phyloP scores from a whole-genome alignment of 176 grass and related monocot species.

The Bonia amplexicaulis region DNA sequence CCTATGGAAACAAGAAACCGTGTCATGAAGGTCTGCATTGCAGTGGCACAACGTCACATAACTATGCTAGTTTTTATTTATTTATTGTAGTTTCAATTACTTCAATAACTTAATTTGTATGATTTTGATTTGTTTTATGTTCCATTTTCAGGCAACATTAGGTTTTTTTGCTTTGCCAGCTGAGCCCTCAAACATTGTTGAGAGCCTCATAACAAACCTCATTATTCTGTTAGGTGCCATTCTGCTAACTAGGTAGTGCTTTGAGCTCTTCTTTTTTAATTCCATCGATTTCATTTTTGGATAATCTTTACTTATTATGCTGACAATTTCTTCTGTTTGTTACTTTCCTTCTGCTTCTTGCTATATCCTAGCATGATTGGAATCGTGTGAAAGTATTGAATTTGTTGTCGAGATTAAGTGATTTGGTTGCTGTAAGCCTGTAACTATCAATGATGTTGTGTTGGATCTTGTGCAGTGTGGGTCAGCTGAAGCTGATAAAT shows the following conservation, averaged over 20 bases:
- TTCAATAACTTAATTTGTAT: neutral
- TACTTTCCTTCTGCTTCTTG: slow-evolving; percentile 14
- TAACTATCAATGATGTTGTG: neutral
- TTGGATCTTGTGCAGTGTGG: neutral
- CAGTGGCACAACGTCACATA: slow-evolving; percentile 2
- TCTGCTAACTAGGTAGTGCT: slow-evolving; percentile 82
- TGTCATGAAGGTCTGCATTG: slow-evolving; percentile 83
- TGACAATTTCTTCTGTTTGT: neutral
- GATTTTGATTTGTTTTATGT: slow-evolving; percentile 32
- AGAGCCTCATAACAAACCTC: slow-evolving; percentile 79
- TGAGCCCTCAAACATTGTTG: slow-evolving; percentile 77
- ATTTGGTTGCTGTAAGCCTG: neutral
- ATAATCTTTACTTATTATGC: neutral
- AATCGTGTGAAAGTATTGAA: neutral
- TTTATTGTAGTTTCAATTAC: slow-evolving; percentile 14
- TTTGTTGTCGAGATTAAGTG: neutral
- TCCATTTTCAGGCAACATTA: slow-evolving; percentile 81
- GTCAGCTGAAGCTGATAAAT: neutral
- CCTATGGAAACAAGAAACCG: slow-evolving; percentile 97
- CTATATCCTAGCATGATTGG: neutral
- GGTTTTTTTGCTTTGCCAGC: slow-evolving; percentile 87
- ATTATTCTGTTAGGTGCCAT: slow-evolving; percentile 89
- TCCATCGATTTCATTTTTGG: neutral
- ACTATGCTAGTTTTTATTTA: neutral
- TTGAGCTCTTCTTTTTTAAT: neutral